Evolutionary conservation across 176 grass and related monocot genomes (phyloP), one percentile per base, ranked within the genome.

Genomic region (Ensete ventricosum): DNA sequence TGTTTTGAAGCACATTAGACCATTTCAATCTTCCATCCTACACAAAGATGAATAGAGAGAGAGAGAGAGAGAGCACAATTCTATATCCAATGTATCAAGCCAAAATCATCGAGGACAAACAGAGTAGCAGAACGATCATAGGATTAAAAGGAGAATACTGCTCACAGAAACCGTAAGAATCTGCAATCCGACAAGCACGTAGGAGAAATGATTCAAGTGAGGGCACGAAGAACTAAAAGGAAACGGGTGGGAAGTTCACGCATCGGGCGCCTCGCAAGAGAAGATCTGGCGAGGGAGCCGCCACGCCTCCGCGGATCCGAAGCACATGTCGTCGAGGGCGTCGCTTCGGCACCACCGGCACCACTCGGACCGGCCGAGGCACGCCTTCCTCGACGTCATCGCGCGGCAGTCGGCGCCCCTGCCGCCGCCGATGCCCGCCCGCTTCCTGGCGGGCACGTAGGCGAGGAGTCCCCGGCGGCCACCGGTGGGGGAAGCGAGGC

Each of bases 251-350:
- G 21, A 11, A 27, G 9, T 13, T 70, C 67, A 70, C 14, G 67
- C 14, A 12, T 48, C 26, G 19, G 60, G 75, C 17, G 27, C 73
- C 19, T 88, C 87, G 63, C 93, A 90, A 50, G 85, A 79, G 85
- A 96, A 96, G 64, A 96, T 85, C 81, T 96, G 85, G 70, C 26
- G 27, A 23, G 93, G 93, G 51, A 96, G 81, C 65, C 93, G 87
- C 93, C 87, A 87, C 23, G 89, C 93, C 87, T 96, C 87, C 55
- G 85, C 72, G 14, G 82, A 78, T 20, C 75, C 93, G 84, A 92
- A 96, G 87, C 93, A 96, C 93, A 96, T 96, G 78, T 92, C 93
- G 55, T 96, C 93, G 64, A 96, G 83, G 64, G 79, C 83, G 68
- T 90, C 87, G 80, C 93, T 90, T 62, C 79, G 85, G 88, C 89